Evolutionary conservation across 768 basidiomycete genomes (phyloP), one percentile per base, ranked within the genome.

Genomic region (Fomitopsis pulvina): DNA sequence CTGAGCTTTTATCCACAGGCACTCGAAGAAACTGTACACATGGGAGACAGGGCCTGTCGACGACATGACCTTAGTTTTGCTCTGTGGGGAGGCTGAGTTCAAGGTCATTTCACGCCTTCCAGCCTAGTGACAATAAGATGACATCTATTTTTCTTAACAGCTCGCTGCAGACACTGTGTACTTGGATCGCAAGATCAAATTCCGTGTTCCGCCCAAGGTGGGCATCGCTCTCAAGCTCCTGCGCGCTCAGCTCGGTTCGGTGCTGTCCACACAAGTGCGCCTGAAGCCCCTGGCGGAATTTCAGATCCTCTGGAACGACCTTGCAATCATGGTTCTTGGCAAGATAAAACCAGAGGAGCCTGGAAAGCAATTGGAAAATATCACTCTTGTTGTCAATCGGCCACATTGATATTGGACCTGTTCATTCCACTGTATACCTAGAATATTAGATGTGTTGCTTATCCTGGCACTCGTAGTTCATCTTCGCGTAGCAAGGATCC

Each of bases 1-100:
- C 40, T 58, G 52, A 53, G 50, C 48, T 53, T 52, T 52, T 44
- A 8, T 48, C 27, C 52, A 41, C 47, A 92, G 92, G 91, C 92
- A 92, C 62, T 94, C 93, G 6, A 96, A 92, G 68, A 92, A 82
- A 63, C 67, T 94, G 24, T 95, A 91, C 66, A 88, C 79, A 16
- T 96, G 92, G 92, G 95, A 98, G 66, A 92, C 87, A 0, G 83
- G 90, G 5, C 89, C 92, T 4, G 79, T 89, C 7, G 89, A 96
- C 54, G 90, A 95, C 57, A 65, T 88, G 24, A 80, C 90, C 3
- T 64, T 98, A 45, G 61, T 91, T 24, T 71, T 97, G 16, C 69
- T 97, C 0, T 97, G 93, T 52, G 95, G 95, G 8, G 95, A 97
- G 53, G 72, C 77, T 21, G 95, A 97, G 50, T 85, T 89, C 71